These are phyloP conservation scores for Crithidia bombi DNA, from an alignment of 208 protist species.

Conservation along the genomic window DNA sequence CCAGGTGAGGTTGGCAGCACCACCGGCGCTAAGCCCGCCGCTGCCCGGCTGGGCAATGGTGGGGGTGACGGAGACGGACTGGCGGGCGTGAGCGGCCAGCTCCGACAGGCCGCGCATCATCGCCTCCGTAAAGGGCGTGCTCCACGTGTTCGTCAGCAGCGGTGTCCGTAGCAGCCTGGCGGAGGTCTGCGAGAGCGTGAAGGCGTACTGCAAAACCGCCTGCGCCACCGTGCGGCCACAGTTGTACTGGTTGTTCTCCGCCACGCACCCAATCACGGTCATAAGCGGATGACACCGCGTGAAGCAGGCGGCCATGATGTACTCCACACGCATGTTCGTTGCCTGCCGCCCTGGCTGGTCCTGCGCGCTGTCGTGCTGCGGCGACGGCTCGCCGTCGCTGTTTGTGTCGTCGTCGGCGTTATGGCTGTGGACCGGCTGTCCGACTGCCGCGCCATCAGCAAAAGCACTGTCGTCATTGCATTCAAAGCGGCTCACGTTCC, in stretches of 20 bases:
- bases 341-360: conserved; percentile 5
- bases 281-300: conserved; percentile 54
- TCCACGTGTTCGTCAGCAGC: conserved; percentile 40
- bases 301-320: conserved; percentile 57
- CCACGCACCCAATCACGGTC: conserved; percentile 54
- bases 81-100: conserved; percentile 39
- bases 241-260: conserved; percentile 54
- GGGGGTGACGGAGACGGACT: conserved; percentile 12
- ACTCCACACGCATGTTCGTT: conserved; percentile 49
- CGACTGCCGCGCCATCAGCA: too few relatives aligned
- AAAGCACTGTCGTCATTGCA: conserved; percentile 12
- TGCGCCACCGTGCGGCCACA: conserved; percentile 51
- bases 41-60: not conserved
- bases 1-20: conserved; percentile 1
- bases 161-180: conserved; percentile 45
- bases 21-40: not conserved
- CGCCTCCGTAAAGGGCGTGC: conserved; percentile 57
- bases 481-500: conserved; percentile 21
- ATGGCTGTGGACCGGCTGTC: too few relatives aligned
- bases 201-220: conserved; percentile 59
- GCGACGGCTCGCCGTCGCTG: conserved; percentile 2
- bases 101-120: conserved; percentile 61
- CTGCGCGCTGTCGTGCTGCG: not conserved
- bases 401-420: conserved; percentile 6
- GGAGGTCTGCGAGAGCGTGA: conserved; percentile 57